Evolutionary conservation across 176 grass and related monocot species (phyloP), one percentile per base, ranked within the genome.

Genomic region (Puccinellia tenuiflora): DNA sequence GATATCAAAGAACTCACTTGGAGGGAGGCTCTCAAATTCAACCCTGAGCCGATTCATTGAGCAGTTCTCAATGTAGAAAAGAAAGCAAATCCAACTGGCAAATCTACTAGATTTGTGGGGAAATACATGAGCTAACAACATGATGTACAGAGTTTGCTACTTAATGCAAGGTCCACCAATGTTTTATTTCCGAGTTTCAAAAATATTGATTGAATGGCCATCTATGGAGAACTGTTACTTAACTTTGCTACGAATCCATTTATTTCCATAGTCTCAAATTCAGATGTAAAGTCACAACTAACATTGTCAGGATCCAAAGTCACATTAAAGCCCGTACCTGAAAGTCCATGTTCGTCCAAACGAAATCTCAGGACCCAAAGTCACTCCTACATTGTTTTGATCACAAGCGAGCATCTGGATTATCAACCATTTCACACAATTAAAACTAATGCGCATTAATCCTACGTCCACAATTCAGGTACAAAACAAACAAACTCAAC

Each of bases 1-100:
- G 91, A 95, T 70, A 95, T 98, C 73, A 98, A 98, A 85, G 96
- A 98, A 56, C 77, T 98, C 64, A 93, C 95, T 80, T 98, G 92
- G 92, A 95, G 83, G 85, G 96, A 98, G 65, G 84, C 96, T 51
- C 63, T 98, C 57, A 98, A 98, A 78, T 98, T 98, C 80, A 95
- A 98, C 57, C 92, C 96, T 56, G 92, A 98, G 31, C 89, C 92
- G 56, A 71, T 95, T 47, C 85, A 91, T 62, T 93, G 60, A 76
- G 33, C 9, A 55, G 20, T 40, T 83, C 11, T 37, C 31, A 25
- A 21, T 77, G 64, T 78, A 21, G 10, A 75, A 37, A 77, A 60
- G 34, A 33, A 24, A 64, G 43, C 24, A 63, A 71, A 55, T 33
- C 43, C 25, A 26, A 72, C 55, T 21, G 53, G 30, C 46, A 83